Conservation (phyloP, 2,329 filamentous ascomycete genomes). For the Xylaria sp. region DNA sequence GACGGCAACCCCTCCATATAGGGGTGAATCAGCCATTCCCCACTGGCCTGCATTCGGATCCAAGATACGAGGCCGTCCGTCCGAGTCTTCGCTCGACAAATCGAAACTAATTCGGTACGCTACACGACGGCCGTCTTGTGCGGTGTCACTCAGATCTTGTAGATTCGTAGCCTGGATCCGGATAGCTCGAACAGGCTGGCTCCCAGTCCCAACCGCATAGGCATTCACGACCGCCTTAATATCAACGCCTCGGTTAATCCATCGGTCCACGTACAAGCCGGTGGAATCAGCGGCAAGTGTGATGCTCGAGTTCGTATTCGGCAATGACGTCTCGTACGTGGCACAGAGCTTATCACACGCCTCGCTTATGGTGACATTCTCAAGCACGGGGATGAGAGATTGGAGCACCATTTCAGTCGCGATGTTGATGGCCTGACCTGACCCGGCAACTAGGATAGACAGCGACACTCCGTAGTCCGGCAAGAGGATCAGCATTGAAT, state of each 20-base stretch:
- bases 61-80: conserved; percentile 19
- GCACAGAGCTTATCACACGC: conserved; percentile 17
- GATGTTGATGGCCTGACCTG: conserved; percentile 6
- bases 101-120: conserved; percentile 28
- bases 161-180: conserved; percentile 27
- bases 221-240: conserved; percentile 15
- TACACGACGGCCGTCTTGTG: conserved; percentile 2
- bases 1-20: conserved; percentile 27
- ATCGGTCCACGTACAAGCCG: conserved; percentile 24
- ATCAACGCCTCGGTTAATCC: conserved; percentile 25
- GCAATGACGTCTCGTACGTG: conserved; percentile 17
- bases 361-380: conserved; percentile 8
- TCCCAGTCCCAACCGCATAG: conserved; percentile 25
- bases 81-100: conserved; percentile 7
- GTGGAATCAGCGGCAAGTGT: conserved; percentile 27
- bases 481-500: conserved; percentile 25
- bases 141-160: not conserved
- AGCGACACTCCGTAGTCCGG: conserved; percentile 17
- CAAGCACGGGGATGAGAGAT: conserved; percentile 29
- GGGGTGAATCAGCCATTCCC: conserved; percentile 14
- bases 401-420: conserved; percentile 30
- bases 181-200: not conserved
- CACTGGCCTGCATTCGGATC: conserved; percentile 15
- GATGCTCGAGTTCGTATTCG: conserved; percentile 26
- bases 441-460: conserved; percentile 26